Conservation (phyloP, 768 basidiomycete genomes). For the Amanita inopinata region DNA sequence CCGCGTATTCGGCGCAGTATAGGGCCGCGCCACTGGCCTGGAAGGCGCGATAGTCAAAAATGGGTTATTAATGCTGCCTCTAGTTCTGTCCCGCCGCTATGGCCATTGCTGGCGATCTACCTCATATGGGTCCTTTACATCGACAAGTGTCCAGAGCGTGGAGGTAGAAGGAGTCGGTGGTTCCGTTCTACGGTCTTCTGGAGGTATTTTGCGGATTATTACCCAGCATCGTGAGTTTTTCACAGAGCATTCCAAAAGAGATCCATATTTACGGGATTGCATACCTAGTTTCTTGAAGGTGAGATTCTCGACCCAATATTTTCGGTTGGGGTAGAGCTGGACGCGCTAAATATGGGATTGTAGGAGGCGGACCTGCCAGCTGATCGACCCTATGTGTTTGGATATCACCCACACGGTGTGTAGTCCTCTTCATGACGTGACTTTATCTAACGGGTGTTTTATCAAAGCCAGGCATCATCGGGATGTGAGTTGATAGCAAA, state of each 20-base stretch:
- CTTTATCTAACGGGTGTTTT: constrained; percentile 9
- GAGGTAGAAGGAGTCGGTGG: constrained; percentile 69
- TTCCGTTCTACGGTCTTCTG: constrained; percentile 63
- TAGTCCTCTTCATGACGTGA: not conserved
- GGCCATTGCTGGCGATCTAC: constrained; percentile 78
- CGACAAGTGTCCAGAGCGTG: constrained; percentile 65
- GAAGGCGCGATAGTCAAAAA: not conserved
- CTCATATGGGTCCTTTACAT: constrained; percentile 66
- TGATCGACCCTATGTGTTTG: constrained; percentile 92
- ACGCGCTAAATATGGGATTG: constrained; percentile 4
- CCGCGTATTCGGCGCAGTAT: too few relatives aligned
- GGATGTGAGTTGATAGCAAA: constrained; percentile 57
- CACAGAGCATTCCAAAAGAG: too few relatives aligned
- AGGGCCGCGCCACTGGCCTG: too few relatives aligned
- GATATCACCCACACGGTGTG: constrained; percentile 95
- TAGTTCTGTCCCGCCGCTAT: constrained; percentile 82
- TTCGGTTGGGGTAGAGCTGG: not conserved
- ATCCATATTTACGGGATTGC: too few relatives aligned
- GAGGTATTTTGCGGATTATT: constrained; percentile 89
- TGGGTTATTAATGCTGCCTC: constrained; percentile 2
- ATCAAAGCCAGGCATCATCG: constrained; percentile 71
- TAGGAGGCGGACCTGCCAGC: constrained; percentile 88
- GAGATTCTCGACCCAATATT: constrained; percentile 10
- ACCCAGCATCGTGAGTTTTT: constrained; percentile 78
- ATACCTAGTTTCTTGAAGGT: constrained; percentile 42